Conservation (phyloP, 208 protist species). For the Naegleria lovaniensis region DNA sequence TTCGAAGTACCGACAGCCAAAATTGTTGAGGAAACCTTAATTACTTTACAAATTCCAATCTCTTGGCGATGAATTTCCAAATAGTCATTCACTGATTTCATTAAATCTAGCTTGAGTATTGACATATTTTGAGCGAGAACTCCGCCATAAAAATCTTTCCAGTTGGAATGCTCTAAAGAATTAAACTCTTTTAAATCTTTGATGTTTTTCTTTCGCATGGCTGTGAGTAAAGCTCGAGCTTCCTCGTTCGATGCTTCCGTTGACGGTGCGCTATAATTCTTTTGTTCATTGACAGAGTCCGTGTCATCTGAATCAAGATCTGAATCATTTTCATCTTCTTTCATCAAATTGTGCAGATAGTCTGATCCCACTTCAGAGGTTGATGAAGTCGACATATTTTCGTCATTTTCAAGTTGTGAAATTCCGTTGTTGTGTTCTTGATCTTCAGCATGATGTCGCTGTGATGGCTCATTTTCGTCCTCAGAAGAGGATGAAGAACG, state of each 20-base stretch:
- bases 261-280: background rate
- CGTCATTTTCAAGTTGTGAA: background rate
- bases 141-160: background rate
- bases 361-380: background rate
- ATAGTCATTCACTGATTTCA: background rate
- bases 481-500: background rate
- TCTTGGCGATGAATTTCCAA: background rate
- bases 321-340: background rate
- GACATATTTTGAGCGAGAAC: background rate
- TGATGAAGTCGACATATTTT: background rate
- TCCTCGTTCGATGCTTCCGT: background rate
- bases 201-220: background rate
- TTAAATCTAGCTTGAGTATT: background rate
- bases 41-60: constrained; percentile 8
- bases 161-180: background rate
- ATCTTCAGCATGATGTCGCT: background rate
- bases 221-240: background rate
- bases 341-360: background rate
- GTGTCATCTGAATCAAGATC: background rate
- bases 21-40: background rate
- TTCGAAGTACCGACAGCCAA: background rate
- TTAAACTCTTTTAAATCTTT: background rate
- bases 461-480: background rate
- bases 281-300: background rate
- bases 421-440: background rate